Conservation (phyloP, 2,329 filamentous ascomycete species). For the Bipolaris sorokiniana region DNA sequence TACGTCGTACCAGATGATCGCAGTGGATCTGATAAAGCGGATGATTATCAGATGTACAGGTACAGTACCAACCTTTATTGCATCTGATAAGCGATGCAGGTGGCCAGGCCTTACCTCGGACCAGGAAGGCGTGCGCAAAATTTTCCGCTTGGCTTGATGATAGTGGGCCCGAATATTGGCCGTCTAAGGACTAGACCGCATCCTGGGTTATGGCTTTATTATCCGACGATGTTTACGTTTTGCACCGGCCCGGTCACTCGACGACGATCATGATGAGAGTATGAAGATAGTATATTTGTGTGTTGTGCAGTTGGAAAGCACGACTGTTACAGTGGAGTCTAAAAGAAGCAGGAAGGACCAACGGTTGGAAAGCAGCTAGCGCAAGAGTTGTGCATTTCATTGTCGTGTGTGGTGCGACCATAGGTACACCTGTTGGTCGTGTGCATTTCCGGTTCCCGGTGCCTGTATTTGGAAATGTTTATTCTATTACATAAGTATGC, state of each 20-base stretch:
- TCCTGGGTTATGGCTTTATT: not conserved
- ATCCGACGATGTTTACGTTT: not conserved
- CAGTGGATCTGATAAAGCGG: not conserved
- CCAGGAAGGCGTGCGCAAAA: not conserved
- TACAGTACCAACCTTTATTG: not conserved
- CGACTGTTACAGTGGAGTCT: not conserved
- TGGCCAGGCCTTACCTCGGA: not conserved
- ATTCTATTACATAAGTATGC: not conserved
- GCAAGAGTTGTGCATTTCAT: not conserved
- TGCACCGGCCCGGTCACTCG: not conserved
- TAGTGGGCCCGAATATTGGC: not conserved
- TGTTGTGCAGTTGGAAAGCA: not conserved
- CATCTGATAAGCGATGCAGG: not conserved
- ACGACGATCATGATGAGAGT: not conserved
- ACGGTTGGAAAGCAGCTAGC: not conserved
- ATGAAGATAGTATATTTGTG: not conserved
- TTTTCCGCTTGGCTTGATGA: not conserved
- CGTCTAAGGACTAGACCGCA: not conserved
- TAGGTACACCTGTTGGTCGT: not conserved
- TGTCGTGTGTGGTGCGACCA: not conserved
- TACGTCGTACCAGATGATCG: not conserved
- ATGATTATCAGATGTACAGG: not conserved
- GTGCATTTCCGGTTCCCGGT: not conserved
- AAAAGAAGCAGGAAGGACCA: not conserved
- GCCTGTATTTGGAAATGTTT: not conserved